Conservation (phyloP, 306 rosid species). For the Sophora flavescens region DNA sequence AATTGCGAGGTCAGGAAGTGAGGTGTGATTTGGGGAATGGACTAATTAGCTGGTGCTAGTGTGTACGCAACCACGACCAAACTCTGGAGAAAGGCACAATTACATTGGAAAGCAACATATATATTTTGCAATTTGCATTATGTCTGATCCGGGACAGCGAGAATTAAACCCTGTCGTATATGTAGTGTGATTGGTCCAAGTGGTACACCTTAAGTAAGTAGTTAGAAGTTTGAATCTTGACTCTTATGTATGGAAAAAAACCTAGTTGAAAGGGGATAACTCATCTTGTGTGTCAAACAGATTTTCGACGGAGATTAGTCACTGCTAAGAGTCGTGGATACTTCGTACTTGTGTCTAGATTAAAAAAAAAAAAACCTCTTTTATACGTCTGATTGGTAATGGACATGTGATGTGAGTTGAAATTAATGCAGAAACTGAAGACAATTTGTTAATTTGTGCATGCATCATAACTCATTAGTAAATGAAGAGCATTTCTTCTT, state of each 20-base stretch:
- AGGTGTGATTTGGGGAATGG: neutral
- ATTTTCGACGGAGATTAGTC: too few species aligned
- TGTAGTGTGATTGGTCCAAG: too few species aligned
- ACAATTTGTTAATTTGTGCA: conserved; percentile 15
- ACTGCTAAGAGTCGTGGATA: too few species aligned
- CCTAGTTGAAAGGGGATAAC: too few species aligned
- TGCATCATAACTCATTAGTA: conserved; percentile 28
- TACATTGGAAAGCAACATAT: conserved; percentile 37
- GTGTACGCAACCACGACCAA: conserved; percentile 11
- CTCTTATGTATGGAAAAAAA: too few species aligned
- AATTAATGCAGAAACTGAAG: conserved; percentile 23
- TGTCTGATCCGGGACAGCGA: conserved; percentile 13
- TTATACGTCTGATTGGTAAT: conserved; percentile 32
- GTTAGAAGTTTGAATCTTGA: too few species aligned
- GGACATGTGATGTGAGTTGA: conserved; percentile 51
- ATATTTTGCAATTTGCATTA: too few species aligned
- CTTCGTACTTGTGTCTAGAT: too few species aligned
- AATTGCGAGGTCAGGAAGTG: neutral
- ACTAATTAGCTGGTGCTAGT: neutral
- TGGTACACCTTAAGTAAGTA: too few species aligned
- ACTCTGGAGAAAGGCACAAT: neutral
- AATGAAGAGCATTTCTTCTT: conserved; percentile 4
- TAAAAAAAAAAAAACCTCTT: too few species aligned
- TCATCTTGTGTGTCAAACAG: too few species aligned
- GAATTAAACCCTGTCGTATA: too few species aligned